Evolutionary conservation across 108 stramenopile species (phyloP).

Genomic region (Bacterosira constricta): DNA sequence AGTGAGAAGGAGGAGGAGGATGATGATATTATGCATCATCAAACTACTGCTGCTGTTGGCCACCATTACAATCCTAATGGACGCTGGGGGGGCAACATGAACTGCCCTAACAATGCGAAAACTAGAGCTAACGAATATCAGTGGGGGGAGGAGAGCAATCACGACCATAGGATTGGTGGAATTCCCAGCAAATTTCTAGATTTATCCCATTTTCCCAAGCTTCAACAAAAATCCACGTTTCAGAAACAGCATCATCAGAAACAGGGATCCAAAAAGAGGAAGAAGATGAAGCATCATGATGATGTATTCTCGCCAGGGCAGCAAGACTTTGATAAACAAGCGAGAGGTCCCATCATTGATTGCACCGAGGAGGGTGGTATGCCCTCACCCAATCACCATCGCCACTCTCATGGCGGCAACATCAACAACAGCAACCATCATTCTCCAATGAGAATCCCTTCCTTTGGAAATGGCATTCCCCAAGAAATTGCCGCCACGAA

Average conservation of each 20-base stretch:
- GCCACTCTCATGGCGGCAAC: not conserved
- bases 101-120: not conserved
- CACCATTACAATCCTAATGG: not conserved
- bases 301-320: constrained; percentile 2
- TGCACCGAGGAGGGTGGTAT: constrained; percentile 29
- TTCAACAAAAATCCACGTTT: not conserved
- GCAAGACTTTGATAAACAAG: not conserved
- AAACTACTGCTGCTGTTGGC: not conserved
- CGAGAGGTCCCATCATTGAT: constrained; percentile 24
- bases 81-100: not conserved
- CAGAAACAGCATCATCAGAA: not conserved
- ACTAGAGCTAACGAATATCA: not conserved
- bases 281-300: not conserved
- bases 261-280: not conserved
- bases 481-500: not conserved
- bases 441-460: too few species aligned
- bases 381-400: not conserved
- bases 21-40: not conserved
- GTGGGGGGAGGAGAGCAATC: not conserved
- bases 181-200: constrained; percentile 40
- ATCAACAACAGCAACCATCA: not conserved
- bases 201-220: constrained; percentile 30
- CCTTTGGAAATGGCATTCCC: not conserved
- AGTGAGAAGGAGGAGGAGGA: not conserved
- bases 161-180: constrained; percentile 19